Base-by-base conservation (phyloP, 495 filamentous ascomycete species). In the Penicillium herquei region DNA sequence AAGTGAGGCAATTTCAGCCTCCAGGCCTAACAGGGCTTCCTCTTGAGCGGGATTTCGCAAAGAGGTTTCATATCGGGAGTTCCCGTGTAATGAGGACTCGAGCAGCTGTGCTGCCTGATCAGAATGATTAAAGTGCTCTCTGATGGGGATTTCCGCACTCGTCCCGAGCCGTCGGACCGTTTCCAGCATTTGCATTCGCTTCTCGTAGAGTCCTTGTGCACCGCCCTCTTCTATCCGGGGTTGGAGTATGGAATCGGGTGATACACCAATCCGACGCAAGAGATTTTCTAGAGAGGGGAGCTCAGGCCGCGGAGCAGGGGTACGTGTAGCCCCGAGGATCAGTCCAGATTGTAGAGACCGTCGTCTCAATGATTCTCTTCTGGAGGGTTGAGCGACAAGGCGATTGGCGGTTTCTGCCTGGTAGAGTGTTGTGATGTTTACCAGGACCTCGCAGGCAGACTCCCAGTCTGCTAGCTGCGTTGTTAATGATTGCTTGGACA, bases 251-350 rank as follows among this genome's bases (percentile, higher is more conserved):
- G 68, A 68, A 56, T 72, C 70, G 6, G 60, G 57, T 8, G 69
- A 62, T 16, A 78, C 40, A 1, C 73, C 76, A 11, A 73, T 56
- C 13, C 72, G 74, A 30, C 74, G 73, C 45, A 77, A 52, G 13
- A 77, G 53, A 33, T 59, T 68, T 40, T 72, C 69, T 3, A 78
- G 54, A 30, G 59, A 61, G 11, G 69, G 69, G 35, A 65, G 65
- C 26, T 71, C 64, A 2, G 57, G 55, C 8, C 56, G 37, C 7
- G 60, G 39, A 8, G 39, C 32, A 12, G 49, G 52, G 26, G 57
- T 64, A 14, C 54, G 46, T 30, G 64, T 56, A 35, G 64, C 51
- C 17, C 50, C 49, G n/a, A 59, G 44, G 14, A 58, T 18, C 4
- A 57, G 30, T 6, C 56, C 54, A 35, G 65, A 55, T 44, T 63